Conservation (phyloP, 352 stramenopile genomes). For the Pythium grandisporangium region DNA sequence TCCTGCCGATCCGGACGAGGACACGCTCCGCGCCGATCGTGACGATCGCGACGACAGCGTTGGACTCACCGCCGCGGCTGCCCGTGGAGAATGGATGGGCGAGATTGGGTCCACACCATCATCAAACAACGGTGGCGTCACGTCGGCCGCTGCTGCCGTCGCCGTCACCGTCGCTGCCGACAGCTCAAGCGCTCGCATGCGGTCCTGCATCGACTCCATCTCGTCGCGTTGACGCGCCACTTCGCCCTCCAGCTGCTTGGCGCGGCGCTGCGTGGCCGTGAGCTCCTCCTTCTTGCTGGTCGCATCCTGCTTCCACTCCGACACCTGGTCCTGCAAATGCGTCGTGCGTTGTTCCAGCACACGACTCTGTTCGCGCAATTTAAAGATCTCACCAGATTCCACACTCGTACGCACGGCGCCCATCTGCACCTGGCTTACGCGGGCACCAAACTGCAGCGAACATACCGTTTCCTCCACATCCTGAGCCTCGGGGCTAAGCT, state of each 20-base stretch:
- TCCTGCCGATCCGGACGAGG: too few relatives aligned
- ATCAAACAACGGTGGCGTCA: too few relatives aligned
- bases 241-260: constrained; percentile 31
- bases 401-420: constrained; percentile 73
- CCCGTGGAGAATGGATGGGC: too few relatives aligned
- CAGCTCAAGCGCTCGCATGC: too few relatives aligned
- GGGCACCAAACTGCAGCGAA: constrained; percentile 84
- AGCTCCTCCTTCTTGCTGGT: constrained; percentile 44
- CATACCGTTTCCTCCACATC: constrained; percentile 87
- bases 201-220: too few relatives aligned
- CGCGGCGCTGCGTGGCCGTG: constrained; percentile 22
- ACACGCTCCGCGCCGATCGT: constrained; percentile 29
- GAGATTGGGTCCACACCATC: too few relatives aligned
- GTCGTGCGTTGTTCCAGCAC: constrained; percentile 23
- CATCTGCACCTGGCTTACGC: constrained; percentile 87
- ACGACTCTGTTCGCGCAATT: constrained; percentile 59
- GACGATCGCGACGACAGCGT: constrained; percentile 22
- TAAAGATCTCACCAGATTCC: constrained; percentile 66
- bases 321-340: constrained; percentile 12
- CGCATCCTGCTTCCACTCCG: constrained; percentile 28
- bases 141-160: too few relatives aligned
- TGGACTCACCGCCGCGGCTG: constrained; percentile 27
- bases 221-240: constrained; percentile 32
- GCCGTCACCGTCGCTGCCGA: too few relatives aligned
- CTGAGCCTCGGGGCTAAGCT: constrained; percentile 71